Evolutionary conservation across 306 rosid species (phyloP), one percentile per base, ranked within the genome.

Genomic region (Benincasa hispida): DNA sequence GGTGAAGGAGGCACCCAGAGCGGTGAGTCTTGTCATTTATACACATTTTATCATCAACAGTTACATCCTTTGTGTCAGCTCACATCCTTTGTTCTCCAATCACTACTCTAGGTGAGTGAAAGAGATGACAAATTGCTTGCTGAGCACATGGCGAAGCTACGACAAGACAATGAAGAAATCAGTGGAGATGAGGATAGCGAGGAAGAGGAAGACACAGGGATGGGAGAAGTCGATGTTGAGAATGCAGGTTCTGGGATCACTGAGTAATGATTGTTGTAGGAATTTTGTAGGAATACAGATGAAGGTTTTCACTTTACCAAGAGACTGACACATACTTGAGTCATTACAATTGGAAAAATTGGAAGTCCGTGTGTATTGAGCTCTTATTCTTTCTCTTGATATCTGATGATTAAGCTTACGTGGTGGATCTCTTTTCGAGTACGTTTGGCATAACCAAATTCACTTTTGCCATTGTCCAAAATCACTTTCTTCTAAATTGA

Each of bases 181-280:
- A 83, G 89, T 11, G 96, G 91, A 0, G 96, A 94, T 27, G 97
- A 92, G 67, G 92, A 82, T 53, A 94, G 97, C 11, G 99, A 94
- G 68, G 99, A 92, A 80, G 99, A 94, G 83, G 99, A 94, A 81
- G 99, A 94, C 81, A 87, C 92, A 0, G 99, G 99, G 41, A 94
- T 94, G 97, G 97, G 99, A 8, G 97, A 90, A 21, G 84, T 94
- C 66, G 96, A 94, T 75, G 81, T 90, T 56, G 98, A 92, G 69
- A 84, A 86, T 48, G 85, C 84, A 32, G 91, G 91, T 50, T 32
- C 88, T 17, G 87, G 56, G 59, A 81, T 92, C 63, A 85, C 89
- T 0, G 97, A 89, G 79, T 92, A 87, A 89, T 79, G 80, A 24
- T 55, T 77, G 66, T 58, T 56, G 59, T 58, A 72, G 41, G 39